A percentile compares a stretch with the other conserved stretches of the same genome.
Evolutionary conservation across 345 rosid genomes (phyloP).

Genomic region (Pistacia integerrima): DNA sequence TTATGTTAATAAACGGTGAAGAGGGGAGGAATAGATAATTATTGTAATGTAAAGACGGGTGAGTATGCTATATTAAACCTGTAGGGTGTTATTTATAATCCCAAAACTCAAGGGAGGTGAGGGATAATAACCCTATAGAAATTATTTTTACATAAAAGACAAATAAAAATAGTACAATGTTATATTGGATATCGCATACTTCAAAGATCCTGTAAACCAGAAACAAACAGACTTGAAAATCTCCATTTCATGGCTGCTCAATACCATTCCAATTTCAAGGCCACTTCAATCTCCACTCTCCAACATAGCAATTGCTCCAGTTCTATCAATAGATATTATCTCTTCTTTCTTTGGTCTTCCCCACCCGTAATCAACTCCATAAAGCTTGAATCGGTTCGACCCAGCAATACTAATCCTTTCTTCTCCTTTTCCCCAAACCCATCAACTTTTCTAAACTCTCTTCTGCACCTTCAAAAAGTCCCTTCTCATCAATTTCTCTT

Average conservation of each 20-base stretch:
- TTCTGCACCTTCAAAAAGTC: neutral
- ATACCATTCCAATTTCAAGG: conserved; percentile 27
- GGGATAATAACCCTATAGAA: too few relatives aligned
- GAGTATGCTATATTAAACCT: too few relatives aligned
- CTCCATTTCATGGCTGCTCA: conserved; percentile 25
- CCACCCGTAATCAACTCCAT: conserved; percentile 24
- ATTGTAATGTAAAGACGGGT: too few relatives aligned
- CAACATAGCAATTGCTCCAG: conserved; percentile 19
- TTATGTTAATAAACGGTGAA: too few relatives aligned
- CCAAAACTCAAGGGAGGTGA: too few relatives aligned
- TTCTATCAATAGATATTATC: neutral
- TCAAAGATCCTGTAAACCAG: neutral
- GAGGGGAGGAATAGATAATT: too few relatives aligned
- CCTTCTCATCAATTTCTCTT: neutral
- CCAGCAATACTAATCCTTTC: neutral
- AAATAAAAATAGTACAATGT: too few relatives aligned
- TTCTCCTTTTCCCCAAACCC: neutral
- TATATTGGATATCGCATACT: too few relatives aligned
- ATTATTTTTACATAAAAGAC: too few relatives aligned
- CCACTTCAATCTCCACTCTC: conserved; percentile 29
- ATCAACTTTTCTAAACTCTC: neutral
- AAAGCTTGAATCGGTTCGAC: neutral
- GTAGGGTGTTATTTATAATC: too few relatives aligned
- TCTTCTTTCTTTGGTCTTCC: conserved; percentile 4
- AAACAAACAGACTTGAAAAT: neutral